These are phyloP conservation scores for Hymenoscyphus repandus DNA, from an alignment of 2,329 filamentous ascomycete species.

Conservation along the genomic window DNA sequence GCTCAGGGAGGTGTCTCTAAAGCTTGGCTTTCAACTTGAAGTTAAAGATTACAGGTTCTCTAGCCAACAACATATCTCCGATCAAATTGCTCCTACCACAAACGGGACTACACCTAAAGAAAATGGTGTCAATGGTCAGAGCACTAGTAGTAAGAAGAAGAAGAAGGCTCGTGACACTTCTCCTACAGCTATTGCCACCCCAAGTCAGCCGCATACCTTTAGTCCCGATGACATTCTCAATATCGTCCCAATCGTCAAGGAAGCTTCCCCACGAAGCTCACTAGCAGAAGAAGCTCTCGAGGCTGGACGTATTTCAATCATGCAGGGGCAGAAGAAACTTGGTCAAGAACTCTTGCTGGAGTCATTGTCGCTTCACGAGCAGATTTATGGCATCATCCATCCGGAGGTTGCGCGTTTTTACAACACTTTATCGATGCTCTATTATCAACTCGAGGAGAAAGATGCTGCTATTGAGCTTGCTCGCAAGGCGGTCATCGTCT, in stretches of 20 bases:
- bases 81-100: slow-evolving; percentile 29
- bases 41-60: slow-evolving; percentile 71
- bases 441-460: slow-evolving; percentile 98
- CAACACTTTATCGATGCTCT: slow-evolving; percentile 90
- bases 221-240: slow-evolving; percentile 82
- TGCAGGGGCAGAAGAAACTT: slow-evolving; percentile 91
- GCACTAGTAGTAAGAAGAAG: slow-evolving; percentile 48
- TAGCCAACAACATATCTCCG: slow-evolving; percentile 32
- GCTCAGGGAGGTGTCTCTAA: slow-evolving; percentile 81
- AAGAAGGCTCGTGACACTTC: slow-evolving; percentile 56
- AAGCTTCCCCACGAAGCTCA: slow-evolving; percentile 83
- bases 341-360: slow-evolving; percentile 95
- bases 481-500: slow-evolving; percentile 92
- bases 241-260: slow-evolving; percentile 90
- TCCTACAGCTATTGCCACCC: slow-evolving; percentile 33
- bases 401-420: slow-evolving; percentile 95
- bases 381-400: slow-evolving; percentile 96
- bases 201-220: slow-evolving; percentile 58
- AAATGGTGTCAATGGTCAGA: slow-evolving; percentile 25
- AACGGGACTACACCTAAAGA: slow-evolving; percentile 41
- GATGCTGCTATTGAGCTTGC: slow-evolving; percentile 91
- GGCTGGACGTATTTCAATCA: slow-evolving; percentile 90
- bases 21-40: slow-evolving; percentile 83
- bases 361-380: slow-evolving; percentile 91
- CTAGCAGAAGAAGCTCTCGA: slow-evolving; percentile 94